Base-by-base conservation (phyloP, 23 red algal species). In the Pyropia yezoensis region DNA sequence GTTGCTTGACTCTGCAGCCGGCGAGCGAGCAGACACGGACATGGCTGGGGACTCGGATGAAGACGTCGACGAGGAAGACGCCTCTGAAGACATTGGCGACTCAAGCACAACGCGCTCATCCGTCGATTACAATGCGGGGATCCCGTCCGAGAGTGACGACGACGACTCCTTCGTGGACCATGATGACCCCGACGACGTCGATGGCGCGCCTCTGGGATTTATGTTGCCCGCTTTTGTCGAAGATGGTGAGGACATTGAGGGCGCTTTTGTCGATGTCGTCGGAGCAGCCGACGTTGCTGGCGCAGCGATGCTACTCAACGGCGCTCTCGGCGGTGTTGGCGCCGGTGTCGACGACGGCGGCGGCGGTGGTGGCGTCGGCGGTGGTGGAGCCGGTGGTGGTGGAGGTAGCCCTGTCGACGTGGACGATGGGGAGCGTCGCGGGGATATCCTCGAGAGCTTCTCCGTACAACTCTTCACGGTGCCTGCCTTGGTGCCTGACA, bases 401-500 rank as follows among this genome's bases (percentile, higher is more conserved):
- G 55, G 55, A 1, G 19, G 25, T 15, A n/a, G 3, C 11, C 20
- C 18, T 0, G 16, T 3, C 28, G 50, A 56, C 58, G n/a, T 45
- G 23, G 52, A 51, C 8, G 75, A 54, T 13, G 20, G 16, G 22
- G 75, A 27, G 61, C 21, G 56, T 14, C 33, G 30, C 1, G 9
- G 11, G 9, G 83, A 79, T 23, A 62, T 89, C n/a, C 59, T 79
- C 8, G 63, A 70, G 17, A 75, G 18, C 39, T 93, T 93, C 49
- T 66, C 88, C 2, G 88, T 93, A 33, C 90, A 95, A 28, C 63
- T 95, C 12, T 83, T 95, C 63, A 95, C 90, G 11, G 90, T 95
- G 27, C 90, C 90, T 27, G 90, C 82, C 21, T 76, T 95, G 21
- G 74, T 95, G 50, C 90, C 90, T 3, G 25, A 83, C 8, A 95